Evolutionary conservation across 768 basidiomycete species (phyloP).

Genomic region (Pulveroboletus sp.): DNA sequence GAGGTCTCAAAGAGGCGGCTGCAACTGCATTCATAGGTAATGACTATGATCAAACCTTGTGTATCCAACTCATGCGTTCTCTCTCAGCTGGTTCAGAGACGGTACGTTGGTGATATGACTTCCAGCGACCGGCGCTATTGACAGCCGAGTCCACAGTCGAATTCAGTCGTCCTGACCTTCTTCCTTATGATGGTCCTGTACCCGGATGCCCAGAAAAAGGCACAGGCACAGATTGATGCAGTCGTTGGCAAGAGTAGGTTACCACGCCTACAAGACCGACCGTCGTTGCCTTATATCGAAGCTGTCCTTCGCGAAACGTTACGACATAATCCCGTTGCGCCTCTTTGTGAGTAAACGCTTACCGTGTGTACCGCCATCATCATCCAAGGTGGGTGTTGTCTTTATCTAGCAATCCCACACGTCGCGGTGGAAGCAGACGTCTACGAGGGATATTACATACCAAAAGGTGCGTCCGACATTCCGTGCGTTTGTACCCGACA

Average conservation of each 20-base stretch:
- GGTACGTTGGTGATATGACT: constrained; percentile 4
- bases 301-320: constrained; percentile 12
- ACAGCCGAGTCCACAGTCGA: constrained; percentile 3
- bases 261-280: constrained; percentile 8
- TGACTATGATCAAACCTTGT: not conserved
- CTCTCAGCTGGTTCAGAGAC: constrained; percentile 11
- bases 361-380: not conserved
- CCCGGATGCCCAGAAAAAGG: constrained; percentile 9
- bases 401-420: constrained; percentile 15
- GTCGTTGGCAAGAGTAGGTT: constrained; percentile 4
- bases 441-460: constrained; percentile 46
- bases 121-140: not conserved
- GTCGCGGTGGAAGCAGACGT: constrained; percentile 34
- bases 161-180: constrained; percentile 20
- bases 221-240: constrained; percentile 10
- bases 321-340: constrained; percentile 2
- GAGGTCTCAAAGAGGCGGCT: constrained; percentile 8
- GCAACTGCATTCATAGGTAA: constrained; percentile 13
- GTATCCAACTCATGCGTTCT: not conserved
- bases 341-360: constrained; percentile 6
- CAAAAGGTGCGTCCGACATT: constrained; percentile 25
- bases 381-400: not conserved
- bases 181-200: constrained; percentile 6
- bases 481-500: not conserved
- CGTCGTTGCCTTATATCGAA: constrained; percentile 10